These are phyloP conservation scores for Thalassiosira livingstoniorum DNA, from an alignment of 352 stramenopile species.

Conservation along the genomic window DNA sequence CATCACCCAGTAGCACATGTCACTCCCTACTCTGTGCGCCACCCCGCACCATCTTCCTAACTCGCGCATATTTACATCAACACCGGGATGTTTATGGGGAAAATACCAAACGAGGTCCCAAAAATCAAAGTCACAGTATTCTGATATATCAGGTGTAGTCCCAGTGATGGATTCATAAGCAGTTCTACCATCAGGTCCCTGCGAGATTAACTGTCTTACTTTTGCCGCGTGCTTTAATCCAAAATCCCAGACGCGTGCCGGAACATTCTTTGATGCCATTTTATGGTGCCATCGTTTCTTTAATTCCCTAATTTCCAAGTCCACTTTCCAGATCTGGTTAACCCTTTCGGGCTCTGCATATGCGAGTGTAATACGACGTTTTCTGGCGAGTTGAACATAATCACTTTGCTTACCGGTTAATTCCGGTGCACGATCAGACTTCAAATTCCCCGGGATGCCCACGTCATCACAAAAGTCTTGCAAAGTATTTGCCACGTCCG, in stretches of 20 bases:
- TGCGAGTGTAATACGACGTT: background rate
- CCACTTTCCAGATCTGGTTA: background rate
- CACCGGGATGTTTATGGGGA: background rate
- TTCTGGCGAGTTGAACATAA: background rate
- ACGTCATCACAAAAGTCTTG: background rate
- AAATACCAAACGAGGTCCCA: conserved; percentile 10
- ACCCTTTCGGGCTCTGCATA: background rate
- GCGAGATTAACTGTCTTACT: background rate
- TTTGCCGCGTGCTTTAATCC: conserved; percentile 1
- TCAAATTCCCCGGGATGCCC: background rate
- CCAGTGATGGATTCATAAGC: background rate
- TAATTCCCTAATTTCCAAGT: background rate
- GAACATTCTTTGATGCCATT: background rate
- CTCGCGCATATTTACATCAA: background rate
- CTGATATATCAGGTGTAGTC: background rate
- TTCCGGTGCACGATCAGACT: conserved; percentile 2
- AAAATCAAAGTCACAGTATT: conserved; percentile 1
- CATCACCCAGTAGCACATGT: conserved; percentile 6
- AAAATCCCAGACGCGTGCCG: background rate
- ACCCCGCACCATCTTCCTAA: background rate
- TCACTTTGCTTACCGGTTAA: background rate
- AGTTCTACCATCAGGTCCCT: background rate
- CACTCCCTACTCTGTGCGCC: background rate
- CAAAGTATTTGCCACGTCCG: background rate
- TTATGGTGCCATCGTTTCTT: background rate